Evolutionary conservation across 2,329 filamentous ascomycete genomes (phyloP).

Genomic region (Monosporascus sp.): DNA sequence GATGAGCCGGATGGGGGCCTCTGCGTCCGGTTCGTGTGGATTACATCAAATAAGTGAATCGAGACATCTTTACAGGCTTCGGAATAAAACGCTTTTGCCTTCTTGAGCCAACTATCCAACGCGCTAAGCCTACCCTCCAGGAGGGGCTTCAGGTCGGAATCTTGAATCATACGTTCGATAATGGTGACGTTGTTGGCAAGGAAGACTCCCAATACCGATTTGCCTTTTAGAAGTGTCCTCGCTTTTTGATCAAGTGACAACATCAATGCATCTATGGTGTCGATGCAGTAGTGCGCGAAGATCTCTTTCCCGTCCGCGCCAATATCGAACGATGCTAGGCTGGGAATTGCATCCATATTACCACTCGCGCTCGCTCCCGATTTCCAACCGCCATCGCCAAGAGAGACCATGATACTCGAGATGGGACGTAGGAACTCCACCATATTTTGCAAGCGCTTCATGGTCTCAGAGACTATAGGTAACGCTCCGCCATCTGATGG

Average conservation of each 20-base stretch:
- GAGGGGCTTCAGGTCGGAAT: constrained; percentile 71
- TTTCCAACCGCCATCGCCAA: constrained; percentile 91
- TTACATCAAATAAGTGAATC: constrained; percentile 78
- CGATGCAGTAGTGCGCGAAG: constrained; percentile 82
- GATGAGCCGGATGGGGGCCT: constrained; percentile 69
- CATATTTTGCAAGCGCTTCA: constrained; percentile 81
- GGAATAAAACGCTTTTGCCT: constrained; percentile 73
- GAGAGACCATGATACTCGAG: constrained; percentile 81
- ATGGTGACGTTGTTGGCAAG: constrained; percentile 82
- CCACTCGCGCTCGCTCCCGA: constrained; percentile 43
- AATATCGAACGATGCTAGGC: constrained; percentile 76
- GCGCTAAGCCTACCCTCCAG: constrained; percentile 60
- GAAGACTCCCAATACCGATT: constrained; percentile 79
- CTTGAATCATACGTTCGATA: constrained; percentile 76
- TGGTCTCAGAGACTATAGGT: constrained; percentile 74
- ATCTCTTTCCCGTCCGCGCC: constrained; percentile 83
- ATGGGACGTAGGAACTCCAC: constrained; percentile 81
- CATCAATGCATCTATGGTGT: constrained; percentile 80
- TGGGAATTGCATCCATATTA: constrained; percentile 60
- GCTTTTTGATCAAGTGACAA: constrained; percentile 70
- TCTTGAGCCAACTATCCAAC: constrained; percentile 83
- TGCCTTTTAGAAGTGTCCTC: constrained; percentile 66
- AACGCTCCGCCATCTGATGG: constrained; percentile 74
- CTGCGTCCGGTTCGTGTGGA: constrained; percentile 74
- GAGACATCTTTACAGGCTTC: constrained; percentile 87